phyloP scores from a whole-genome alignment of 371 early-diverging fungal species.

The Rozella allomycis region DNA sequence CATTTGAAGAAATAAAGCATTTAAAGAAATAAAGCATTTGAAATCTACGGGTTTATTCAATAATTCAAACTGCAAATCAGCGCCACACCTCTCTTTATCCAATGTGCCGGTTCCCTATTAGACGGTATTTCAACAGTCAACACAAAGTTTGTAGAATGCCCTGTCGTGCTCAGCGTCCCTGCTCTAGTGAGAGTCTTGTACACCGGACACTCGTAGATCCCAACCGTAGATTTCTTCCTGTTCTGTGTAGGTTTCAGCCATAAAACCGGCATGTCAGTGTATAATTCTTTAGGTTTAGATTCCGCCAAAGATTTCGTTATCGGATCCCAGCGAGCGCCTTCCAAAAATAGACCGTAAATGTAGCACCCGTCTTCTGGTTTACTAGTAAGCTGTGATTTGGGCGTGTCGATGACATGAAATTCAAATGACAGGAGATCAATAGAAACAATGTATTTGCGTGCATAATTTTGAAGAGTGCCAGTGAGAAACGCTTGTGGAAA shows the following conservation, averaged over 20 bases:
- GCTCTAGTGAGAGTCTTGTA: conserved; percentile 33
- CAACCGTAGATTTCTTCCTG: conserved; percentile 19
- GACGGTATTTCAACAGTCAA: conserved; percentile 30
- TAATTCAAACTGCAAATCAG: conserved; percentile 10
- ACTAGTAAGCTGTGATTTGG: conserved; percentile 3
- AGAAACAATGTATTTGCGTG: conserved; percentile 25
- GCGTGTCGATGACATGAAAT: conserved; percentile 17
- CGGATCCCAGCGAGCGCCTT: conserved; percentile 32
- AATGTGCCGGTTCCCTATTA: conserved; percentile 18
- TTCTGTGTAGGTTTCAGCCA: conserved; percentile 29
- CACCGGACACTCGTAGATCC: conserved; percentile 30
- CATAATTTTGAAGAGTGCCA: conserved; percentile 24
- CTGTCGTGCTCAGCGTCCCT: conserved; percentile 31
- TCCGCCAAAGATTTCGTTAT: conserved; percentile 11
- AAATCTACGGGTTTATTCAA: too few species aligned
- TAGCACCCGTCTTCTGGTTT: conserved; percentile 32
- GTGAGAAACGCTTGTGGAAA: conserved; percentile 37
- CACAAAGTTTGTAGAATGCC: conserved; percentile 36
- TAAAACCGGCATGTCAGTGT: conserved; percentile 28
- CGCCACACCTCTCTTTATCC: conserved; percentile 33
- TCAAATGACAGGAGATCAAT: conserved; percentile 26
- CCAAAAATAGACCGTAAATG: conserved; percentile 26
- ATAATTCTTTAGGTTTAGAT: conserved; percentile 26
- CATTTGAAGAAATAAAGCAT: too few species aligned
- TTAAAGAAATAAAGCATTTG: too few species aligned